phyloP scores from a whole-genome alignment of 2,329 filamentous ascomycete genomes.

The Byssoonygena ceratinophila region DNA sequence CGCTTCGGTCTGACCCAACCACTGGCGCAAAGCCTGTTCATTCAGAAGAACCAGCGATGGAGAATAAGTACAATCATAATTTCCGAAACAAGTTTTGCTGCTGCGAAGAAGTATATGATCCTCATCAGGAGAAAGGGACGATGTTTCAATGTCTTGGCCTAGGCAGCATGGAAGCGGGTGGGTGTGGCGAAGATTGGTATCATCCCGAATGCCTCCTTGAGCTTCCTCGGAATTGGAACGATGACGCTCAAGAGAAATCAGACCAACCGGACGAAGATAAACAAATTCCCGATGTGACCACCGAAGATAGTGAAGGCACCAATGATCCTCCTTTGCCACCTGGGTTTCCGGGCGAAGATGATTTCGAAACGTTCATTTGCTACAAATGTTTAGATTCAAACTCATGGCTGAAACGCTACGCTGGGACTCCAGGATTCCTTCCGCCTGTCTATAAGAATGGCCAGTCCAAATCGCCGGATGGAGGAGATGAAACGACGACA shows the following conservation, averaged over 20 bases:
- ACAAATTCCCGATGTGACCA: too few relatives aligned
- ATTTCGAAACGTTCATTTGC: slow-evolving; percentile 83
- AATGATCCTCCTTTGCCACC: slow-evolving; percentile 60
- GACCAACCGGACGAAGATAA: too few relatives aligned
- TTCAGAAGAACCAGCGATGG: slow-evolving; percentile 56
- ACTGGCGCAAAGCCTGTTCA: slow-evolving; percentile 72
- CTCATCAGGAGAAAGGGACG: slow-evolving; percentile 80
- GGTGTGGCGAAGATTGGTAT: slow-evolving; percentile 96
- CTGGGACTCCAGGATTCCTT: slow-evolving; percentile 68
- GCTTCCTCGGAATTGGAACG: slow-evolving; percentile 57
- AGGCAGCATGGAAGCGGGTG: slow-evolving; percentile 66
- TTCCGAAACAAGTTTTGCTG: slow-evolving; percentile 88
- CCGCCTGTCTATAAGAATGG: slow-evolving; percentile 51
- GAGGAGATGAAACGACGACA: not conserved
- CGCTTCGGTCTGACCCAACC: slow-evolving; percentile 57
- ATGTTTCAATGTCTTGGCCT: slow-evolving; percentile 97
- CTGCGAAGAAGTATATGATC: slow-evolving; percentile 78
- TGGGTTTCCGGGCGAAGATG: slow-evolving; percentile 79
- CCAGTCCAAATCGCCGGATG: slow-evolving; percentile 13
- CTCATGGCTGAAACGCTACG: slow-evolving; percentile 87
- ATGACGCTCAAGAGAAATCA: too few relatives aligned
- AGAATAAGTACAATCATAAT: slow-evolving; percentile 91
- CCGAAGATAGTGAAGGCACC: too few relatives aligned
- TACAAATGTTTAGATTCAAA: slow-evolving; percentile 84
- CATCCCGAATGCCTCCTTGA: slow-evolving; percentile 87